These are phyloP conservation scores for Entomortierella beljakovae DNA, from an alignment of 192 early-diverging fungal species.

Conservation along the genomic window DNA sequence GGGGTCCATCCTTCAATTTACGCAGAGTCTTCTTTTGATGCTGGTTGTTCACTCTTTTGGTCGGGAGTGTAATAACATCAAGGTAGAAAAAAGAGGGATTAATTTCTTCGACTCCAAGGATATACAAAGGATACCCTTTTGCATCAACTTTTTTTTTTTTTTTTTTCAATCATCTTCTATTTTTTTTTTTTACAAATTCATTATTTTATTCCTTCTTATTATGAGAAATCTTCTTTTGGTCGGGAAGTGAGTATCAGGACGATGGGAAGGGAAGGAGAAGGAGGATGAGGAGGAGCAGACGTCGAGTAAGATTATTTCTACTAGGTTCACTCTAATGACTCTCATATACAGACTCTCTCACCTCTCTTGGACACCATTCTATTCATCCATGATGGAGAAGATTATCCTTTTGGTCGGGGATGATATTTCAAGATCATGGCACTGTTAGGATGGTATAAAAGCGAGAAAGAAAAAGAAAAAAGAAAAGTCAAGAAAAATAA, in stretches of 20 bases:
- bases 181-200: no score
- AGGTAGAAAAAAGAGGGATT: no score
- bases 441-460: not conserved
- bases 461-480: not conserved
- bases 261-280: no score
- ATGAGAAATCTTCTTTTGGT: slow-evolving; percentile 36
- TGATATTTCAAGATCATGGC: not conserved
- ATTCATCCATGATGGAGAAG: slow-evolving; percentile 4
- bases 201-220: no score
- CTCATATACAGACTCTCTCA: no score
- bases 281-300: no score
- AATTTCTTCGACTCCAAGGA: no score
- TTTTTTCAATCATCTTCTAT: no score
- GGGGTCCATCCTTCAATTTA: not conserved
- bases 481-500: not conserved
- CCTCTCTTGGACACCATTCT: slow-evolving; percentile 20
- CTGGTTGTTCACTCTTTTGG: slow-evolving; percentile 44
- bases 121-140: no score
- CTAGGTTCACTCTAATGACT: no score
- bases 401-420: slow-evolving; percentile 45
- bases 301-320: no score
- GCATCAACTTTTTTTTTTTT: no score
- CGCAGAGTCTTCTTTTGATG: not conserved
- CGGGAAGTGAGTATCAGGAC: slow-evolving; percentile 37
- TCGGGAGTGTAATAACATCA: slow-evolving; percentile 21